Base-by-base conservation (phyloP, 164 flowering plant species). In the Pachysandra terminalis region DNA sequence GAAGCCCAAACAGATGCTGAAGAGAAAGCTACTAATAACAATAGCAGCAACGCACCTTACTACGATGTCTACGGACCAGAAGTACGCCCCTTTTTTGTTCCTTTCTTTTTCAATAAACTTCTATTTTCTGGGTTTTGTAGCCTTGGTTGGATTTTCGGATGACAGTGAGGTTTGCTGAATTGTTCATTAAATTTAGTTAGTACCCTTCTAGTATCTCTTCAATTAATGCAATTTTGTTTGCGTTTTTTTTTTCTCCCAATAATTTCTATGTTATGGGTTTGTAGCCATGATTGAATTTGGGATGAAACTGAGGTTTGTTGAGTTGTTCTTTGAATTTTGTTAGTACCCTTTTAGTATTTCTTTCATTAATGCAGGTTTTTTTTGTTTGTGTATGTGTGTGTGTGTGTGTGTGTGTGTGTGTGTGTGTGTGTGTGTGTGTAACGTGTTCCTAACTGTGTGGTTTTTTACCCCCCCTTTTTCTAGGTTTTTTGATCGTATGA, bases 31-130 rank as follows among this genome's bases (percentile, higher is more conserved):
- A 32, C 5, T 15, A 53, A 49, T 14, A 65, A 49, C 66, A 62
- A 28, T 22, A 55, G 21, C 59, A 35, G 57, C 28, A 22, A 22
- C 40, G 19, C 64, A 55, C 35, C 69, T 23, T 88, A 66, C 79
- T 85, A 74, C 67, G 90, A 90, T 66, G 62, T 90, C 45, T 90
- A 90, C 70, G 96, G 96, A 9, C 90, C 93, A 26, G 66, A 88
- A 19, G 96, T 88, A 69, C 15, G n/a, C 55, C 23, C 62, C 65
- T 59, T 51, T 56, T 59, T 60, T 59, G 58, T 55, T 23, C 40
- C 56, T 19, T 40, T 45, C 59, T 56, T 27, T 16, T 41, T 9
- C 41, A 54, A 56, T 37, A 25, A 21, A 19, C 57, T 54, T 65
- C 26, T 45, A 3, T 49, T 67, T 45, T 60, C 28, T 27, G 19